Evolutionary conservation across 345 rosid species (phyloP), one percentile per base, ranked within the genome.

Genomic region (Linum tenue): DNA sequence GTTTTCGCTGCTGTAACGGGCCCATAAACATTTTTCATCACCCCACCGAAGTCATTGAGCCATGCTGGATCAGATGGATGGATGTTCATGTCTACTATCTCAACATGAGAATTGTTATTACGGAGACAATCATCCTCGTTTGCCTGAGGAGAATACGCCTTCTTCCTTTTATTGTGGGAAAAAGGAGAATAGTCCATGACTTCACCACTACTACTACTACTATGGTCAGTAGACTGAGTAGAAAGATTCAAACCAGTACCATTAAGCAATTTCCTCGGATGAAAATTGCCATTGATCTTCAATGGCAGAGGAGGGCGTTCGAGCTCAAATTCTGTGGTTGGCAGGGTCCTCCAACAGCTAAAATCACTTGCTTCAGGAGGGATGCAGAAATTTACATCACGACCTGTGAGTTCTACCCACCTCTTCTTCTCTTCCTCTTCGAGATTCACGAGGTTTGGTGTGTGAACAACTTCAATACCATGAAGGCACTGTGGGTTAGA

Each of bases 401-500:
- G 64, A 4, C 72, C 76, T 4, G 69, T 73, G 60, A 73, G 66
- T 65, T 73, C 76, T 60, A 73, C 50, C 72, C 76, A 68, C 43
- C 72, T 64, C 60, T 73, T 73, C 56, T 64, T 44, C 7, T 73
- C 72, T 7, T 73, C 72, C 55, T 68, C 76, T 50, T 73, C 76
- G 9, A 73, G 71, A 63, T 70, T 63, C 61, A 40, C 60, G 4
- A 72, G 67, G 67, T 72, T 72, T 8, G 76, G 76, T 2, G 71
- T 61, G 37, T 59, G 53, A 50, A 72, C 71, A 67, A 72, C 71
- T 66, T 72, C 76, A 39, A 72, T 63, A 3, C 76, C 71, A 62
- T 72, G 76, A 37, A 72, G 53, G 53, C 76, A 72, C 15, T 72
- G 76, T 31, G 76, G 71, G 67, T 72, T 72, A 10, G 76, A 72